Evolutionary conservation across 306 rosid genomes (phyloP), one percentile per base, ranked within the genome.

Genomic region (Pyrus pyrifolia): DNA sequence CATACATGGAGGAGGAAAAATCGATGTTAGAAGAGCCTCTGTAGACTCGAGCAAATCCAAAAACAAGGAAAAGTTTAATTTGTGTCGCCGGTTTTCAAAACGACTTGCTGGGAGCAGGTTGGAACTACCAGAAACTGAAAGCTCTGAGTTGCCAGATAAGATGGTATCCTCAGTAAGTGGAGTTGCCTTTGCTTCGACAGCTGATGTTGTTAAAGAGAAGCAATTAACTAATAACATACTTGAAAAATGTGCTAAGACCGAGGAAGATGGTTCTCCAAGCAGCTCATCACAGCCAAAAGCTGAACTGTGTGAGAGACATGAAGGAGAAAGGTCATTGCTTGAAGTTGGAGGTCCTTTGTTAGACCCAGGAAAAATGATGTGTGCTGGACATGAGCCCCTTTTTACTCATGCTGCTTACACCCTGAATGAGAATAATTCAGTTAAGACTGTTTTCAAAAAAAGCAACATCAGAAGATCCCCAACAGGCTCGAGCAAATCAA

Each of bases 31-130:
- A 46, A 77, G 76, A 45, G 40, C 71, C 15, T 46, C 6, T 44
- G 80, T 59, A 38, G 88, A 49, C 23, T 73, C 58, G 7, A 69
- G 87, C 67, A 81, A 75, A 67, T 79, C 84, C n/a, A 84, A 57
- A 70, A 72, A 53, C 72, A 73, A 86, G 76, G 84, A 83, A 73
- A 79, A 85, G 25, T 80, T 74, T 74, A 80, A 49, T 72, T 72
- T 81, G 76, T 79, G 82, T 65, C 80, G 70, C 49, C 90, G 97
- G 38, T 87, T 78, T 74, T 94, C 97, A 15, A 90, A 68, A 38
- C 85, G 96, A 81, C 91, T 91, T 79, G 88, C 98, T 82, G 92
- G 90, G 75, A 81, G 80, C 74, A 46, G 76, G 71, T 72, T 70
- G 49, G 82, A 82, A 78, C 60, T 35, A 11, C 70, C 71, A 22